Conservation (phyloP, 805 yeast species). For the Maudiozyma turicensis region DNA sequence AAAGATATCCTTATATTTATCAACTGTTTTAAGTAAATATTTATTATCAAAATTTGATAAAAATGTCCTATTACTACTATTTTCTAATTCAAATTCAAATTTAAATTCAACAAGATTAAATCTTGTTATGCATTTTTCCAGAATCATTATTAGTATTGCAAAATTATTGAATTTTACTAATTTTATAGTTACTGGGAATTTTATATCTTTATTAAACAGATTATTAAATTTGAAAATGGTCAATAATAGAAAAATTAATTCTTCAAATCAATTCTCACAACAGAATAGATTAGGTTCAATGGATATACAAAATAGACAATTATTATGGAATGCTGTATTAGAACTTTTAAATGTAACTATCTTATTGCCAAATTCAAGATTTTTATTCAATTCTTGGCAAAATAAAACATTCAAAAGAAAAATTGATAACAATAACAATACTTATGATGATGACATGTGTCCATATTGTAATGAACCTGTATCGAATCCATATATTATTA, state of each 20-base stretch:
- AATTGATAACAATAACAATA: background rate
- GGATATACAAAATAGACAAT: constrained; percentile 23
- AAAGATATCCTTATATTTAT: constrained; percentile 9
- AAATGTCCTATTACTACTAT: constrained; percentile 1
- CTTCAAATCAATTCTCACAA: background rate
- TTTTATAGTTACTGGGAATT: background rate
- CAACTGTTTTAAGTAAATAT: constrained; percentile 11
- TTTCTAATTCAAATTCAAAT: too few relatives aligned
- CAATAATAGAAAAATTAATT: background rate
- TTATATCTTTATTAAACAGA: constrained; percentile 10
- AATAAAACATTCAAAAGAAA: background rate
- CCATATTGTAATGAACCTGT: constrained; percentile 15
- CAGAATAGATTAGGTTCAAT: constrained; percentile 14
- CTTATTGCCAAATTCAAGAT: constrained; percentile 8
- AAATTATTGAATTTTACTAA: background rate
- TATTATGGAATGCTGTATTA: constrained; percentile 24
- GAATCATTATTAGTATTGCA: background rate
- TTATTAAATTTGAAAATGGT: constrained; percentile 4
- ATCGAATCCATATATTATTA: constrained; percentile 12
- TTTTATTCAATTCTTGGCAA: background rate
- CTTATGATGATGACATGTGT: constrained; percentile 3
- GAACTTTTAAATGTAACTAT: constrained; percentile 17
- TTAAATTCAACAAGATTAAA: too few relatives aligned
- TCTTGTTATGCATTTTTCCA: too few relatives aligned
- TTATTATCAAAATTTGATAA: constrained; percentile 10